Evolutionary conservation across 2,329 filamentous ascomycete species (phyloP).

Genomic region (Gnomoniopsis sp.): DNA sequence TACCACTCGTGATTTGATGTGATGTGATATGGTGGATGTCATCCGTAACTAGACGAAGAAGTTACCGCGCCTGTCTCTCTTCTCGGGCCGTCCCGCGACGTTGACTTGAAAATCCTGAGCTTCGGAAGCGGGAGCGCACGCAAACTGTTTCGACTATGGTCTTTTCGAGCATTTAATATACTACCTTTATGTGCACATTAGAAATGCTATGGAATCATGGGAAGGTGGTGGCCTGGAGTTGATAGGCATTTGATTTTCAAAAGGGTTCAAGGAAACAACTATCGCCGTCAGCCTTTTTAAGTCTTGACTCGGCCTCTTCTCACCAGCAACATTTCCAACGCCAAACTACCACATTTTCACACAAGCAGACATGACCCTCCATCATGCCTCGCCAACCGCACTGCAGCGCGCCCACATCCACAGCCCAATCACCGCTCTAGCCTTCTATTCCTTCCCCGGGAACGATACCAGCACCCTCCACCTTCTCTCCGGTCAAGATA

Average conservation of each 20-base stretch:
- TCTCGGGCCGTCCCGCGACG: neutral
- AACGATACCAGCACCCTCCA: conserved; percentile 30
- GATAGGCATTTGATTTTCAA: no score
- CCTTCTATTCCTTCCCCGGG: conserved; percentile 39
- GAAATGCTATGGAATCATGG: no score
- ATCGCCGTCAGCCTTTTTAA: neutral
- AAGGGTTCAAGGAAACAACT: neutral
- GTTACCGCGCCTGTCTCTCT: neutral
- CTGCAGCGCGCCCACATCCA: conserved; percentile 37
- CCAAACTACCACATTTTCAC: no score
- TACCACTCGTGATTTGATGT: neutral
- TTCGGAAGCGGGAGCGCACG: neutral
- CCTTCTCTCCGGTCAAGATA: conserved; percentile 59
- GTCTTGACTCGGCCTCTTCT: conserved; percentile 5
- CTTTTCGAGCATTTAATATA: neutral
- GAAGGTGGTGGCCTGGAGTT: neutral
- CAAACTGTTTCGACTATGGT: no score
- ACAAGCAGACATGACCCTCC: conserved; percentile 9
- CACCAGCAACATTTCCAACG: neutral
- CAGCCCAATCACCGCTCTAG: conserved; percentile 58
- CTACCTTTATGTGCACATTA: neutral
- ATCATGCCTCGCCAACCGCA: neutral
- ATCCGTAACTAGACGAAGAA: neutral
- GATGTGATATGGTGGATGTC: neutral
- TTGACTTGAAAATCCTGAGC: neutral